Percentiles rank a stretch among this genome's conserved stretches.
Evolutionary conservation across 208 protist genomes (phyloP).

Genomic region (Leishmania tarentolae): DNA sequence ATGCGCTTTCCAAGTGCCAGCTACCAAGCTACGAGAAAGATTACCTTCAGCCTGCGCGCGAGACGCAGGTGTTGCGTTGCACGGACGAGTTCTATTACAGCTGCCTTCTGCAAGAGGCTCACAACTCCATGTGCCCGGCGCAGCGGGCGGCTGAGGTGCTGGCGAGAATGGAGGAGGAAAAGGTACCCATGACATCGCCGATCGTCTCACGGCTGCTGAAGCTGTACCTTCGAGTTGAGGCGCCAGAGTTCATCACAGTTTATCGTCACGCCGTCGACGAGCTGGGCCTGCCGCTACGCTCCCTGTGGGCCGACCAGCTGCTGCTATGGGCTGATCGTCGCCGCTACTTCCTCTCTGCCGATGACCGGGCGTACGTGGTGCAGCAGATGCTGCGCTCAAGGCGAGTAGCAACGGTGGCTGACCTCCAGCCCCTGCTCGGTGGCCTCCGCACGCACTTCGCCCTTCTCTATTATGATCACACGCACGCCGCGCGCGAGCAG

Average conservation of each 20-base stretch:
- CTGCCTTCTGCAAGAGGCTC: slow-evolving; percentile 74
- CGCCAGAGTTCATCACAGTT: slow-evolving; percentile 45
- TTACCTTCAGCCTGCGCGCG: slow-evolving; percentile 51
- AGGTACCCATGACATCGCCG: slow-evolving; percentile 44
- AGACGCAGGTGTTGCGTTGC: slow-evolving; percentile 49
- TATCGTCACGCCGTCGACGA: slow-evolving; percentile 59
- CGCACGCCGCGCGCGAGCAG: slow-evolving; percentile 39
- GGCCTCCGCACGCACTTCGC: slow-evolving; percentile 76
- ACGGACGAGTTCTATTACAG: slow-evolving; percentile 70
- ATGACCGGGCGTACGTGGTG: slow-evolving; percentile 68
- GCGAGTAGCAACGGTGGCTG: slow-evolving; percentile 12
- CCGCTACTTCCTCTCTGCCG: slow-evolving; percentile 64
- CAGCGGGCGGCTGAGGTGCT: slow-evolving; percentile 52
- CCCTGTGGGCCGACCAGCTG: slow-evolving; percentile 70
- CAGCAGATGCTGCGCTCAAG: slow-evolving; percentile 42
- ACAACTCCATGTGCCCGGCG: slow-evolving; percentile 65
- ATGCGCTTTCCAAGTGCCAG: slow-evolving; percentile 73
- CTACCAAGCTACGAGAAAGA: slow-evolving; percentile 56
- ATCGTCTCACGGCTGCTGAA: slow-evolving; percentile 67
- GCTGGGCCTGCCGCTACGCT: slow-evolving; percentile 35
- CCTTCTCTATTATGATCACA: slow-evolving; percentile 65
- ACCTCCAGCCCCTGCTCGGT: slow-evolving; percentile 38
- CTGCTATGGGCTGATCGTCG: slow-evolving; percentile 84
- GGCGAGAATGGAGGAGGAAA: slow-evolving; percentile 37
- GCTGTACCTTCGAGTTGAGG: slow-evolving; percentile 69